Evolutionary conservation across 225 moss, liverwort and hornwort species (phyloP).

Genomic region (Anthoceros angustus): DNA sequence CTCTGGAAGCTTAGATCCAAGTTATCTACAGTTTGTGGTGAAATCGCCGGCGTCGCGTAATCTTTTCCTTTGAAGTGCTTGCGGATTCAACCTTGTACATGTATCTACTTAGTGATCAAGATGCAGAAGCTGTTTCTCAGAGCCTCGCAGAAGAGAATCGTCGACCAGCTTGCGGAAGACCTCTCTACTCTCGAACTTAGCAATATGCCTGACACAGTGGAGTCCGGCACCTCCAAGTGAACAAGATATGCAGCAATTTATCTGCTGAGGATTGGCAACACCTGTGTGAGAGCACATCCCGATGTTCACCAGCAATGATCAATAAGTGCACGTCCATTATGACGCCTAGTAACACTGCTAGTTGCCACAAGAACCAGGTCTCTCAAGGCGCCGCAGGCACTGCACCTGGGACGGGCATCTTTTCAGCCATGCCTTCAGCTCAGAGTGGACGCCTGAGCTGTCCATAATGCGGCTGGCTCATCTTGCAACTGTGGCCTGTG

Average conservation of each 20-base stretch:
- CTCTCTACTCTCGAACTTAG: background rate
- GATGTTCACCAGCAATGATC: background rate
- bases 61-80: too few relatives aligned
- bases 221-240: background rate
- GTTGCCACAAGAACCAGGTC: background rate
- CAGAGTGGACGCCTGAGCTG: background rate
- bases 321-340: background rate
- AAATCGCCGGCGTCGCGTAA: too few relatives aligned
- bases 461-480: background rate
- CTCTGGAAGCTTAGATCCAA: too few relatives aligned
- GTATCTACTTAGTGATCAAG: too few relatives aligned
- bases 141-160: too few relatives aligned
- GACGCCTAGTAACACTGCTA: background rate
- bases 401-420: slow-evolving; percentile 1
- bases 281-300: background rate
- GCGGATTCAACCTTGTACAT: too few relatives aligned
- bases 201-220: background rate
- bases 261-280: background rate
- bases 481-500: background rate
- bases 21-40: too few relatives aligned
- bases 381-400: background rate
- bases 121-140: too few relatives aligned
- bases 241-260: background rate
- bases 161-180: too few relatives aligned
- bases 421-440: background rate